A percentile compares a stretch with the other conserved stretches of the same genome.
These are phyloP conservation scores for Aspergillus ostianus DNA, from an alignment of 495 filamentous ascomycete species.

Conservation along the genomic window DNA sequence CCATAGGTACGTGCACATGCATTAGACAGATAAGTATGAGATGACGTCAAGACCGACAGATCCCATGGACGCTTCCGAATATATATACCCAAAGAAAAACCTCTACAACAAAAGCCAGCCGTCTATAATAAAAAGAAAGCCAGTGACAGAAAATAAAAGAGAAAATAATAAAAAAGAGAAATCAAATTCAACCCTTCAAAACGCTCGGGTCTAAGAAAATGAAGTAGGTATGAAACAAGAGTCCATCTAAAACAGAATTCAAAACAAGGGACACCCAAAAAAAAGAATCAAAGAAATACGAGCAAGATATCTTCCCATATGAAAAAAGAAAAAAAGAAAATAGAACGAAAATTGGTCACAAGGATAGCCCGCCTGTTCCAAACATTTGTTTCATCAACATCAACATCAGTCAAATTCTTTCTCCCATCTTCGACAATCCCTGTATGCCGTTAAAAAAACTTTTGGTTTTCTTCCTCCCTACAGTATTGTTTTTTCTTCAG, in stretches of 20 bases:
- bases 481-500: constrained; percentile 24
- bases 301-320: constrained; percentile 23
- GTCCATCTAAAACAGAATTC: constrained; percentile 24
- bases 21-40: too few relatives aligned
- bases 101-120: neutral
- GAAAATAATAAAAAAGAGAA: constrained; percentile 10
- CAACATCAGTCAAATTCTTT: neutral
- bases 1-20: too few relatives aligned
- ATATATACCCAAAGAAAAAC: neutral
- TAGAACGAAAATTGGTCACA: constrained; percentile 9
- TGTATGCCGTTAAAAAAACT: constrained; percentile 22
- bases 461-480: constrained; percentile 13
- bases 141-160: neutral
- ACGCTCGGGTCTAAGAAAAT: constrained; percentile 26
- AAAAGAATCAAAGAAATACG: constrained; percentile 12
- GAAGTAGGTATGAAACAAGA: constrained; percentile 29
- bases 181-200: constrained; percentile 23
- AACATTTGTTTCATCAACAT: neutral
- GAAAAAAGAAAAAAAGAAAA: constrained; percentile 14
- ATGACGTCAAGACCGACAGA: too few relatives aligned
- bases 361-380: neutral
- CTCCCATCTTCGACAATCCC: constrained; percentile 17
- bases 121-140: neutral
- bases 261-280: constrained; percentile 16
- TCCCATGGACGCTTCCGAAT: too few relatives aligned